Conservation (phyloP, 2,329 filamentous ascomycete genomes). For the Daldinia sp. region DNA sequence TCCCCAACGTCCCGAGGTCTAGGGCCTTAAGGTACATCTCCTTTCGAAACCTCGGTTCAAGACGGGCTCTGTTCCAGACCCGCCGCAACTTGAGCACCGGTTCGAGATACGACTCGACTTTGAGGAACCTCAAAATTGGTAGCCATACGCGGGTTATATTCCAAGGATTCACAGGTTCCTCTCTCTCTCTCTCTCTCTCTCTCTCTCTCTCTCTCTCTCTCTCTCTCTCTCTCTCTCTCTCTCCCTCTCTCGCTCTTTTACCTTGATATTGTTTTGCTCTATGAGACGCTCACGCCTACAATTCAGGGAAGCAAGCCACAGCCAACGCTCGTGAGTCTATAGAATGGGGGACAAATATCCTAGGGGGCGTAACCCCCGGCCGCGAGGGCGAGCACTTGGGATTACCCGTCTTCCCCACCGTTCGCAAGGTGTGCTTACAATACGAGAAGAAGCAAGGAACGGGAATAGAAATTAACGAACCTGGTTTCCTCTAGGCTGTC, state of each 20-base stretch:
- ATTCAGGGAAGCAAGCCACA: constrained; percentile 64
- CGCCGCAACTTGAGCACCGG: constrained; percentile 5
- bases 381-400: constrained; percentile 78
- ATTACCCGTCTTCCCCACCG: constrained; percentile 76
- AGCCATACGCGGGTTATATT: constrained; percentile 58
- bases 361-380: constrained; percentile 81
- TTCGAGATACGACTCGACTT: constrained; percentile 50
- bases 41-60: constrained; percentile 8
- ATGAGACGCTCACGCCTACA: constrained; percentile 7
- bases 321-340: constrained; percentile 81
- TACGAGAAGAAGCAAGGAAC: background rate
- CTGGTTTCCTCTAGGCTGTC: constrained; percentile 65
- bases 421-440: constrained; percentile 63
- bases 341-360: constrained; percentile 82
- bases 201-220: no score
- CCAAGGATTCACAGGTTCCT: constrained; percentile 58
- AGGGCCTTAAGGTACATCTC: constrained; percentile 9
- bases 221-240: no score
- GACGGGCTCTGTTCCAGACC: constrained; percentile 3
- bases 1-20: constrained; percentile 16
- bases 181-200: background rate
- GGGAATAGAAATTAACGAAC: constrained; percentile 3
- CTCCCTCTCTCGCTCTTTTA: constrained; percentile 1
- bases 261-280: background rate
- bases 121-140: constrained; percentile 56